Percentiles rank a stretch among this genome's conserved stretches.
These are phyloP conservation scores for Neurospora pannonica DNA, from an alignment of 495 filamentous ascomycete species.

Conservation along the genomic window DNA sequence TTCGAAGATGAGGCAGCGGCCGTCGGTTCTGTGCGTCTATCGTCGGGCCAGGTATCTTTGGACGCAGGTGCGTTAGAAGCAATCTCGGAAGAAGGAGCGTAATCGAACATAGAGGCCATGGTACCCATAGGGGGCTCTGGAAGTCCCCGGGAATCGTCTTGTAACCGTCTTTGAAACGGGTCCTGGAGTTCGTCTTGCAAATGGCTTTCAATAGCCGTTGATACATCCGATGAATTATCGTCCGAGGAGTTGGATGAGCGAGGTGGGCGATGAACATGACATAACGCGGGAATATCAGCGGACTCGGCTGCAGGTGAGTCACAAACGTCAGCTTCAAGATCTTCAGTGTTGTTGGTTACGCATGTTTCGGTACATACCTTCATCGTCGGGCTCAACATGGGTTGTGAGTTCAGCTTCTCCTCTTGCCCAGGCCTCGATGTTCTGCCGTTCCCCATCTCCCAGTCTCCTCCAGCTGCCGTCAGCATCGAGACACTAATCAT, in stretches of 20 bases:
- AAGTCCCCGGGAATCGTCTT: background rate
- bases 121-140: background rate
- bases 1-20: background rate
- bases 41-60: background rate
- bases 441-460: background rate
- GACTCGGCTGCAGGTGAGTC: background rate
- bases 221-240: background rate
- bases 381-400: background rate
- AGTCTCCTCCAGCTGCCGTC: background rate
- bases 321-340: background rate
- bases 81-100: background rate
- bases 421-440: background rate
- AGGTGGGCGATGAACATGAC: background rate
- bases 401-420: background rate
- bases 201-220: background rate
- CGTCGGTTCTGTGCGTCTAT: background rate
- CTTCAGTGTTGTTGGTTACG: background rate
- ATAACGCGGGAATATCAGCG: background rate
- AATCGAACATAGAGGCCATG: background rate
- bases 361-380: background rate
- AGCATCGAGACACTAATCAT: background rate
- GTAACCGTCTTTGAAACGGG: background rate
- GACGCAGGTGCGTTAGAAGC: background rate
- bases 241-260: background rate
- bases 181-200: background rate